Conservation (phyloP, 495 filamentous ascomycete genomes). For the Terfezia boudieri region DNA sequence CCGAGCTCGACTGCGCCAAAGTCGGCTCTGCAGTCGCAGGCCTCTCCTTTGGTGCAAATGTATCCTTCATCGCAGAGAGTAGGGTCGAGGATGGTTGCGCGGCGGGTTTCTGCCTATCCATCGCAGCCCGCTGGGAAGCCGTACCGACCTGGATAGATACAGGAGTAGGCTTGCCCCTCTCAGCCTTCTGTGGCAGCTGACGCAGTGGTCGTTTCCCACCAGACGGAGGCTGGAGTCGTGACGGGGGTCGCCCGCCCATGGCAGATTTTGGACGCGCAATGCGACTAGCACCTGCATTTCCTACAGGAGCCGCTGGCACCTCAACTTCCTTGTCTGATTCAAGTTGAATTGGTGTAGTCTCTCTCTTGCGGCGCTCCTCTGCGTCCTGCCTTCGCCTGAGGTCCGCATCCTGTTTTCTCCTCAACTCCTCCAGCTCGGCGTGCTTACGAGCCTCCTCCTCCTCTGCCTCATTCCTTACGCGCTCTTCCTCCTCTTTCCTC, state of each 20-base stretch:
- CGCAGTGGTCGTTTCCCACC: slow-evolving; percentile 6
- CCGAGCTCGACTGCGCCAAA: slow-evolving; percentile 8
- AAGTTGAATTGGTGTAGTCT: neutral
- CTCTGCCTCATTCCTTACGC: neutral
- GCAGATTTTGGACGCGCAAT: neutral
- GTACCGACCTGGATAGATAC: slow-evolving; percentile 16
- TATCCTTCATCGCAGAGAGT: slow-evolving; percentile 16
- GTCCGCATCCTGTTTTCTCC: neutral
- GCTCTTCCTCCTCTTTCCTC: neutral
- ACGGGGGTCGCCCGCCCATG: slow-evolving; percentile 7
- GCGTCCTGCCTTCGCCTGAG: neutral
- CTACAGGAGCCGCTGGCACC: no score
- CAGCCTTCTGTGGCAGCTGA: slow-evolving; percentile 4
- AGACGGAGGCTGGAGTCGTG: slow-evolving; percentile 12
- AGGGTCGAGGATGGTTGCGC: slow-evolving; percentile 6
- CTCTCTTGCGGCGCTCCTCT: neutral
- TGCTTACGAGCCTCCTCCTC: slow-evolving; percentile 21
- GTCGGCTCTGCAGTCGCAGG: slow-evolving; percentile 1
- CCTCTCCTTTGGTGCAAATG: slow-evolving; percentile 11
- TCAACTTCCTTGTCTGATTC: neutral
- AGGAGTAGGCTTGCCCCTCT: slow-evolving; percentile 7
- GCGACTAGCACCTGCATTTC: no score
- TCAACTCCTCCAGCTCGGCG: slow-evolving; percentile 12
- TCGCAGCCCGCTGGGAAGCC: slow-evolving; percentile 17
- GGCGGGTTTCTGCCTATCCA: slow-evolving; percentile 11